These are phyloP conservation scores for Cercospora citrullina DNA, from an alignment of 2,329 filamentous ascomycete species.

Conservation along the genomic window DNA sequence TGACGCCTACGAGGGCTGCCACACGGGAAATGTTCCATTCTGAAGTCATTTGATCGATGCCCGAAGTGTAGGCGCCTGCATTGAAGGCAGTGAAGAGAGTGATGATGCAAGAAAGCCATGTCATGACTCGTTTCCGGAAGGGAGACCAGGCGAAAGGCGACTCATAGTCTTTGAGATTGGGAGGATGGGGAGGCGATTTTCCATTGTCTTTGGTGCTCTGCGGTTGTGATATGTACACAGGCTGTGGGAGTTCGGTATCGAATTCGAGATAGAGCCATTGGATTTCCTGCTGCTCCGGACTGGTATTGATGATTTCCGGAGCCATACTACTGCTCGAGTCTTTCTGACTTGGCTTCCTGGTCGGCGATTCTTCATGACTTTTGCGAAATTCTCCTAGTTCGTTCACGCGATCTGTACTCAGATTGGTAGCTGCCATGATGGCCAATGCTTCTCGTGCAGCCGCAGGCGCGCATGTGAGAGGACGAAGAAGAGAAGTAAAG, in stretches of 20 bases:
- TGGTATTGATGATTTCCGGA: neutral
- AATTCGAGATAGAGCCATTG: conserved; percentile 63
- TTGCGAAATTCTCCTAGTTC: neutral
- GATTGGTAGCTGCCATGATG: conserved; percentile 11
- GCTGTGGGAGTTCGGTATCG: conserved; percentile 58
- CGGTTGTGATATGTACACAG: conserved; percentile 39
- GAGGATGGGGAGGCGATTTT: conserved; percentile 54
- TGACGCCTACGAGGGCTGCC: conserved; percentile 74
- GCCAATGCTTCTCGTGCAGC: neutral
- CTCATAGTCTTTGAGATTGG: conserved; percentile 64
- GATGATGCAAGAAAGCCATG: conserved; percentile 72
- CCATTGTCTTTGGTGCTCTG: conserved; percentile 26
- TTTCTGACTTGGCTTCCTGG: conserved; percentile 12
- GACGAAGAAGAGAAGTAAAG: neutral
- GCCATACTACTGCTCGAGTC: conserved; percentile 25
- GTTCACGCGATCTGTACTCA: conserved; percentile 9
- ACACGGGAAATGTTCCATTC: conserved; percentile 66
- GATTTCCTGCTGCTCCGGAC: conserved; percentile 40
- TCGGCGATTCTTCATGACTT: neutral
- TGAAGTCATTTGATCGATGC: conserved; percentile 62
- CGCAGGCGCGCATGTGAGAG: neutral
- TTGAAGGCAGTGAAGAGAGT: conserved; percentile 74
- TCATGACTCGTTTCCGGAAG: conserved; percentile 67
- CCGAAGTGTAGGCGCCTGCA: conserved; percentile 76
- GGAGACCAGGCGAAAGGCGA: conserved; percentile 74